These are phyloP conservation scores for Corymbia calophylla DNA, from an alignment of 441 rosid species.

Conservation along the genomic window DNA sequence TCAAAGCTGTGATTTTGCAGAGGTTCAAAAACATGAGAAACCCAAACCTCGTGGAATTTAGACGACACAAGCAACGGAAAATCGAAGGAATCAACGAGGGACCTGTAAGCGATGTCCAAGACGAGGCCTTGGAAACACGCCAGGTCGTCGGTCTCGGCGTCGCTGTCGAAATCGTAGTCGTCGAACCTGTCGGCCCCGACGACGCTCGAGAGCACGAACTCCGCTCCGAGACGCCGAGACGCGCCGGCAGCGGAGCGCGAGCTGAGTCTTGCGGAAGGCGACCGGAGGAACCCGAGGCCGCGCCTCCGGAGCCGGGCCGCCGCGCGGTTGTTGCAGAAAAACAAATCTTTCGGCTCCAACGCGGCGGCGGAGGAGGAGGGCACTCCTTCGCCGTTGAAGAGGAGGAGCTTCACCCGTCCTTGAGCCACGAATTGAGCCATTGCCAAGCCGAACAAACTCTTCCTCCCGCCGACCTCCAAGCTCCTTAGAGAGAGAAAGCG, in stretches of 20 bases:
- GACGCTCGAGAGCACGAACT: neutral
- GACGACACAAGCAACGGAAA: neutral
- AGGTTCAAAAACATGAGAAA: neutral
- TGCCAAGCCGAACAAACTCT: neutral
- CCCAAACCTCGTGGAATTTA: neutral
- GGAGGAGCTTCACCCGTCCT: neutral
- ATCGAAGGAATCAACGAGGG: neutral
- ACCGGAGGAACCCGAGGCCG: neutral
- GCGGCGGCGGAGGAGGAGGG: neutral
- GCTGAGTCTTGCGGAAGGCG: neutral
- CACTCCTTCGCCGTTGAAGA: neutral
- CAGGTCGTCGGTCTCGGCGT: neutral
- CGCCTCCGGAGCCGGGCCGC: neutral
- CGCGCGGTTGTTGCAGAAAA: neutral
- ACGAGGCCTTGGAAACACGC: constrained; percentile 3
- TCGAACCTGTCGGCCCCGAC: neutral
- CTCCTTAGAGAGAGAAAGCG: neutral
- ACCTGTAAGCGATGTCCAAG: constrained; percentile 10
- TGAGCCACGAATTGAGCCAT: constrained; percentile 5
- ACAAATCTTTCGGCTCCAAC: neutral
- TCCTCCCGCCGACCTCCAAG: neutral
- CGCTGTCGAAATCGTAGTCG: constrained; percentile 2
- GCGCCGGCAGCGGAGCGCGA: neutral
- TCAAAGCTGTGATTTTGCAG: neutral
- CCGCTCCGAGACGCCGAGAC: neutral